Evolutionary conservation across 2,329 filamentous ascomycete genomes (phyloP).

Genomic region (Talaromyces sp.): DNA sequence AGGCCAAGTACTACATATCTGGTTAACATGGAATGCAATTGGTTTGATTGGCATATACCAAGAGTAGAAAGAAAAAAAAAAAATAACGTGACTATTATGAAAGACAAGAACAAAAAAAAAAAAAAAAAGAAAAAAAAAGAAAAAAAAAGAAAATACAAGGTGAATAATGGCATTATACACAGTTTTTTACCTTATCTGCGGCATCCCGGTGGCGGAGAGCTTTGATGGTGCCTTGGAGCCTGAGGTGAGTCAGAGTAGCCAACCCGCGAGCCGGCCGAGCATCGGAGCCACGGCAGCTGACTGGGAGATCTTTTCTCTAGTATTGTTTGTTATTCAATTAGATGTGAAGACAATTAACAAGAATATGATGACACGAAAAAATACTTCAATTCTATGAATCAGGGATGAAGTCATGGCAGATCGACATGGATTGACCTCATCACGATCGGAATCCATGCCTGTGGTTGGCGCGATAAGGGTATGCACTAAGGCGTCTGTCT

Average conservation of each 20-base stretch:
- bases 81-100: background rate
- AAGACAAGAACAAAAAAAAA: too few relatives aligned
- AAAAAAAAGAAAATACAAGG: background rate
- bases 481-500: background rate
- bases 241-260: background rate
- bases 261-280: background rate
- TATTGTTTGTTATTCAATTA: background rate
- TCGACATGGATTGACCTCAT: background rate
- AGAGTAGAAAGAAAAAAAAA: background rate
- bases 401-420: background rate
- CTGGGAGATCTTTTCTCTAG: background rate
- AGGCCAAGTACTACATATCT: background rate
- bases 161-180: slow-evolving; percentile 7
- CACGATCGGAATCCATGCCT: background rate
- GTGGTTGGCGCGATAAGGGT: slow-evolving; percentile 3
- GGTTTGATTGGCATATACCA: background rate
- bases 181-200: slow-evolving; percentile 1
- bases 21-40: background rate
- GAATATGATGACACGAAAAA: background rate
- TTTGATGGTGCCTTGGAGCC: background rate
- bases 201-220: background rate
- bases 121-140: too few relatives aligned
- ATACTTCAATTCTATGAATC: background rate
- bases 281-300: background rate
- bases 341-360: background rate